Evolutionary conservation across 169 alveolate genomes (phyloP).

Genomic region (Plasmodium vivax): DNA sequence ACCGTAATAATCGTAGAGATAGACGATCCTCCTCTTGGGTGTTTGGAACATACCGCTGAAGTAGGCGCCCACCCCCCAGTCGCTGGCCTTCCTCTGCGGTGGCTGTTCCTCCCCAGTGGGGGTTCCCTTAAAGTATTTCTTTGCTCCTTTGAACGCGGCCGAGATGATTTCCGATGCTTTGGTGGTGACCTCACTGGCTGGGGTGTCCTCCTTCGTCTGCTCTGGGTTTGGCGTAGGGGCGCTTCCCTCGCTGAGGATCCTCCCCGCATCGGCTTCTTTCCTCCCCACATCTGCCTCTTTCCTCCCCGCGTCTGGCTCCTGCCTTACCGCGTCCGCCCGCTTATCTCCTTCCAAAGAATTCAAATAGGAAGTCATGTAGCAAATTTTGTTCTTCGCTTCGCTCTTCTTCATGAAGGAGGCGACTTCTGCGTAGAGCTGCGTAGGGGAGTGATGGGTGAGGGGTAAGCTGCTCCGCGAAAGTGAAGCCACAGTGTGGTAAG

Average conservation of each 20-base stretch:
- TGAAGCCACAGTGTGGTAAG: neutral
- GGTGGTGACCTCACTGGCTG: neutral
- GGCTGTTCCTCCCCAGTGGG: neutral
- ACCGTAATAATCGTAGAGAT: slow-evolving; percentile 62
- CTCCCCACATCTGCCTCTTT: too few relatives aligned
- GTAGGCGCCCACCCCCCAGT: neutral
- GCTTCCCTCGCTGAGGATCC: slow-evolving; percentile 2
- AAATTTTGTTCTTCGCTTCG: slow-evolving; percentile 45
- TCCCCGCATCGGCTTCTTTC: neutral
- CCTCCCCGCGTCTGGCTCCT: neutral
- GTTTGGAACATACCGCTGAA: neutral
- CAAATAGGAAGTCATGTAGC: slow-evolving; percentile 59
- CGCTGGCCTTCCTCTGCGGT: neutral
- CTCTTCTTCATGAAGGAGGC: slow-evolving; percentile 23
- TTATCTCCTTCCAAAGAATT: slow-evolving; percentile 10
- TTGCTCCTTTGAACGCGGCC: neutral
- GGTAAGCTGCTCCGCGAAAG: neutral
- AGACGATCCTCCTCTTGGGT: slow-evolving; percentile 28
- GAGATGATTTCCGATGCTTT: neutral
- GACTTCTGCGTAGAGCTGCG: slow-evolving; percentile 34
- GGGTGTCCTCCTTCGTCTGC: neutral
- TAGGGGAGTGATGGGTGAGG: slow-evolving; percentile 1
- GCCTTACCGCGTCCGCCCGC: too few relatives aligned
- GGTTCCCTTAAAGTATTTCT: neutral
- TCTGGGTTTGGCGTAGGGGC: neutral